A percentile compares a stretch with the other conserved stretches of the same genome.
phyloP scores from a whole-genome alignment of 192 early-diverging fungal species.

The Bifiguratus adelaidae region DNA sequence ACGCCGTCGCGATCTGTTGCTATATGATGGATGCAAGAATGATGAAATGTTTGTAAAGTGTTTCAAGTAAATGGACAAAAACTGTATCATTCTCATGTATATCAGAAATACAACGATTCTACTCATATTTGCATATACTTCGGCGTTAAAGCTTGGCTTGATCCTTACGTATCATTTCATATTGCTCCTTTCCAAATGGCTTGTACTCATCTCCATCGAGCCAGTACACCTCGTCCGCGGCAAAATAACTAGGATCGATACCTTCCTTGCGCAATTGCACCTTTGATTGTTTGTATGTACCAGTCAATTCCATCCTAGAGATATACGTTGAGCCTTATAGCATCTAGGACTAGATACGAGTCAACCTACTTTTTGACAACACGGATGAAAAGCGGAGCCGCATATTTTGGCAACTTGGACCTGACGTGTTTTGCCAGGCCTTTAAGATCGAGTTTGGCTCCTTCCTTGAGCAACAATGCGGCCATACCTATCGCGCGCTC shows the following conservation, averaged over 20 bases:
- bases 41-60: no score
- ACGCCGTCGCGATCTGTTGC: no score
- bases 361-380: conserved; percentile 25
- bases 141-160: no score
- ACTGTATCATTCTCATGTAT: no score
- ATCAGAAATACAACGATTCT: no score
- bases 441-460: conserved; percentile 19
- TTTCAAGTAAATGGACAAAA: no score
- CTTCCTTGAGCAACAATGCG: conserved; percentile 35
- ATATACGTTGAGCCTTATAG: not conserved
- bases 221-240: conserved; percentile 27
- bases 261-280: conserved; percentile 32
- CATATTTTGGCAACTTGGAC: conserved; percentile 44
- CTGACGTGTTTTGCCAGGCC: conserved; percentile 18
- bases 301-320: conserved; percentile 30
- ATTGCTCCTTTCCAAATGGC: conserved; percentile 20
- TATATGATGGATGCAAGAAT: no score
- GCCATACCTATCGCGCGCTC: no score
- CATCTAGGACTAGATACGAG: not conserved
- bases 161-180: conserved; percentile 5
- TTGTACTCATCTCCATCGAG: conserved; percentile 26
- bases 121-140: no score
- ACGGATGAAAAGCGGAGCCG: conserved; percentile 52
- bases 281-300: conserved; percentile 40
- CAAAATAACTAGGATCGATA: conserved; percentile 21